Percentiles rank a stretch among this genome's conserved stretches.
phyloP scores from a whole-genome alignment of 2,329 filamentous ascomycete genomes.

The Leptosphaerulina australis region DNA sequence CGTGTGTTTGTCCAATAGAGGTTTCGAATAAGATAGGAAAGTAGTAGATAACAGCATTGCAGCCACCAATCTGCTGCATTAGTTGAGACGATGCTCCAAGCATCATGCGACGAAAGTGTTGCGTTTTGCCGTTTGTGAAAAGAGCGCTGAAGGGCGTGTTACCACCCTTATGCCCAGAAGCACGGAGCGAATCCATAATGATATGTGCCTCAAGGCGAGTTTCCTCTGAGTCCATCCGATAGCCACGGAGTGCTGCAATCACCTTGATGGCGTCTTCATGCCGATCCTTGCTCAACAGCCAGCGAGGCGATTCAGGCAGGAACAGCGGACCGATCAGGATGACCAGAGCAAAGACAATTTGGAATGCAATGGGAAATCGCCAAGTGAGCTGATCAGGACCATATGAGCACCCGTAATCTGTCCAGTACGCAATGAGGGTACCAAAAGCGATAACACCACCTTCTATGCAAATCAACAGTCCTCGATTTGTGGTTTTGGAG shows the following conservation, averaged over 20 bases:
- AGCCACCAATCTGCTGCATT: conserved; percentile 40
- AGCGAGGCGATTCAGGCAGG: conserved; percentile 70
- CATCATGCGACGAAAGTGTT: conserved; percentile 69
- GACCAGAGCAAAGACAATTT: conserved; percentile 58
- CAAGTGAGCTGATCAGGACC: conserved; percentile 47
- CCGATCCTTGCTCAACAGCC: conserved; percentile 67
- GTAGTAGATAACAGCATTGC: conserved; percentile 54
- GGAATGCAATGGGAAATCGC: conserved; percentile 62
- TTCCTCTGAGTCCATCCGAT: conserved; percentile 59
- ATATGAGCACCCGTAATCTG: conserved; percentile 46
- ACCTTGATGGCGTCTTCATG: conserved; percentile 64
- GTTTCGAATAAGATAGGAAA: conserved; percentile 51
- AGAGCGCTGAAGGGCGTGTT: conserved; percentile 58
- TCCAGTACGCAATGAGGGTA: conserved; percentile 59
- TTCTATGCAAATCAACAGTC: conserved; percentile 66
- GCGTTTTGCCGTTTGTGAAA: conserved; percentile 67
- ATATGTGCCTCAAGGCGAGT: conserved; percentile 67
- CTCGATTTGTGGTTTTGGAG: conserved; percentile 62
- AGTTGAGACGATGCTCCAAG: conserved; percentile 60
- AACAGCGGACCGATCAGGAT: conserved; percentile 63
- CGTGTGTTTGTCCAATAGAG: conserved; percentile 58
- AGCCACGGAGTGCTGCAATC: conserved; percentile 57
- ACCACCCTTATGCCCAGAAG: conserved; percentile 50
- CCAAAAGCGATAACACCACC: conserved; percentile 60
- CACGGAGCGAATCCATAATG: conserved; percentile 64